Percentiles rank a stretch among this genome's conserved stretches.
Conservation (phyloP, 345 rosid species). For the Gossypium australe region DNA sequence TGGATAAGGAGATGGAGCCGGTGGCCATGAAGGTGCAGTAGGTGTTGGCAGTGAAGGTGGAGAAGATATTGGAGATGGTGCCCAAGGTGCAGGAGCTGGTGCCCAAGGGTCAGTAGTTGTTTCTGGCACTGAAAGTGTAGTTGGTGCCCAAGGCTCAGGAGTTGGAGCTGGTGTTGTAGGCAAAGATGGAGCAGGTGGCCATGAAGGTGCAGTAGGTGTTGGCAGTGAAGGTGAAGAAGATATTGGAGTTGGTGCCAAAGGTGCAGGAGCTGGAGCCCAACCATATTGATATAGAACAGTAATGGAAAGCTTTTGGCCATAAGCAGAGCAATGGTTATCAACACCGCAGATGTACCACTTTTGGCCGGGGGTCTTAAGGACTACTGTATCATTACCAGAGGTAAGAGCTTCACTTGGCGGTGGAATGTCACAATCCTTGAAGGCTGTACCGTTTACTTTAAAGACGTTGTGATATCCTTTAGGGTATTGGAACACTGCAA, state of each 20-base stretch:
- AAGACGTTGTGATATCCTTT: slow-evolving; percentile 28
- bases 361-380: slow-evolving; percentile 22
- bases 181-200: no score
- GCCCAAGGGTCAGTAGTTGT: neutral
- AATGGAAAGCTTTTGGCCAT: slow-evolving; percentile 35
- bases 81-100: neutral
- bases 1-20: slow-evolving; percentile 2
- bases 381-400: slow-evolving; percentile 30
- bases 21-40: neutral
- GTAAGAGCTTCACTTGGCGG: neutral
- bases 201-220: no score
- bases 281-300: slow-evolving; percentile 4
- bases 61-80: neutral
- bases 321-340: slow-evolving; percentile 15
- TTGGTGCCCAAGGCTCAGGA: neutral
- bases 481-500: slow-evolving; percentile 33
- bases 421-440: slow-evolving; percentile 26
- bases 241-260: neutral
- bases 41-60: neutral
- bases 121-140: neutral
- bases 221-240: no score
- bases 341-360: slow-evolving; percentile 50
- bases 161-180: neutral
- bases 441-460: slow-evolving; percentile 23
- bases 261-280: slow-evolving; percentile 9